Conservation (phyloP, 306 rosid genomes). For the Medicago arabica region DNA sequence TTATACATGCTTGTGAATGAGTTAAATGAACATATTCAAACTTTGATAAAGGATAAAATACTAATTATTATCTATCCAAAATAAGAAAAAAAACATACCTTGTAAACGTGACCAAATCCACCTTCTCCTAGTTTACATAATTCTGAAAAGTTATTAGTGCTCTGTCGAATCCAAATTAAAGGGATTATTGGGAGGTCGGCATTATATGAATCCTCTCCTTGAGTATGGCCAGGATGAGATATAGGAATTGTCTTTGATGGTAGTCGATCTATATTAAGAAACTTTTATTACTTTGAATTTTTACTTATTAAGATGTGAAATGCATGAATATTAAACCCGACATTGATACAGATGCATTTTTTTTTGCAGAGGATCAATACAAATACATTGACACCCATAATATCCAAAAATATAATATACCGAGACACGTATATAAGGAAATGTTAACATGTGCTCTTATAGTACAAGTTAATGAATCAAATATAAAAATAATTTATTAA, state of each 20-base stretch:
- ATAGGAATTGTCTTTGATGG: neutral
- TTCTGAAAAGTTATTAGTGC: constrained; percentile 55
- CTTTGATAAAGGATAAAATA: too few relatives aligned
- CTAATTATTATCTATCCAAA: too few relatives aligned
- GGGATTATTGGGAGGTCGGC: constrained; percentile 38
- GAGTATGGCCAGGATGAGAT: neutral
- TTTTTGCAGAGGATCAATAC: too few relatives aligned
- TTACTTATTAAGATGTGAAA: neutral
- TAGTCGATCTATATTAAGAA: constrained; percentile 12
- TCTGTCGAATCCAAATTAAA: constrained; percentile 33
- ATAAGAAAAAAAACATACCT: neutral
- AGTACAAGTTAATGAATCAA: too few relatives aligned
- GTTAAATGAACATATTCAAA: too few relatives aligned
- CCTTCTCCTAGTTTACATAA: constrained; percentile 63
- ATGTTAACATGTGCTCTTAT: too few relatives aligned
- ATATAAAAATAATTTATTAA: too few relatives aligned
- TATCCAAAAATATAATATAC: too few relatives aligned
- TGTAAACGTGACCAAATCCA: constrained; percentile 65
- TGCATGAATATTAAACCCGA: too few relatives aligned
- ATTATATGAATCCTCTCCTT: constrained; percentile 1
- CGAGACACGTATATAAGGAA: too few relatives aligned
- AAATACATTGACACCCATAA: neutral
- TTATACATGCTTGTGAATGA: neutral
- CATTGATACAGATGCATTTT: neutral
- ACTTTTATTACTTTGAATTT: constrained; percentile 21